Conservation (phyloP, 73 alveolate genomes). For the Paramecium bursaria region DNA sequence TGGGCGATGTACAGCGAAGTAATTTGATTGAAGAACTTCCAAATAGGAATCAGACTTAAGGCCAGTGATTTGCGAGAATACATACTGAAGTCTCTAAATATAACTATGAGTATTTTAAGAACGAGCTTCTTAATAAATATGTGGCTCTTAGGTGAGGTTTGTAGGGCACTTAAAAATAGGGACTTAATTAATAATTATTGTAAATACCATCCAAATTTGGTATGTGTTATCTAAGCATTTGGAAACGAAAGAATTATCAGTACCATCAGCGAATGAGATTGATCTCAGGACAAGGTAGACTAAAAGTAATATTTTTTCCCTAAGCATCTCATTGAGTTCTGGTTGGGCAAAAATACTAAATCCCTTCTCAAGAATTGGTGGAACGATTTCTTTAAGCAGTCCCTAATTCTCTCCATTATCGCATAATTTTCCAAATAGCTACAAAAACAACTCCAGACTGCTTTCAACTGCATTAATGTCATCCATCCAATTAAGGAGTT, state of each 20-base stretch:
- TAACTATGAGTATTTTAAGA: constrained; percentile 54
- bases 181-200: constrained; percentile 17
- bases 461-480: constrained; percentile 59
- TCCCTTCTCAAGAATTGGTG: constrained; percentile 36
- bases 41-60: constrained; percentile 45
- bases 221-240: constrained; percentile 64
- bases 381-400: constrained; percentile 39
- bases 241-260: constrained; percentile 55
- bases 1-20: constrained; percentile 55
- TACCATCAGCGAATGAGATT: constrained; percentile 68
- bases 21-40: constrained; percentile 64
- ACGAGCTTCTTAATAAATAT: constrained; percentile 58
- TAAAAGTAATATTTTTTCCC: constrained; percentile 62
- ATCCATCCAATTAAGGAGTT: constrained; percentile 61
- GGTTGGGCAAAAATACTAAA: constrained; percentile 54
- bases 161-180: constrained; percentile 51
- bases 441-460: constrained; percentile 52
- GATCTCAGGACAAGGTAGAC: constrained; percentile 63
- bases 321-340: constrained; percentile 51
- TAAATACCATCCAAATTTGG: constrained; percentile 65
- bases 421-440: constrained; percentile 44
- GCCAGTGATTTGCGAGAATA: constrained; percentile 60
- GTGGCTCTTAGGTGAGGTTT: constrained; percentile 67
- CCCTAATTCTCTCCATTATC: constrained; percentile 47
- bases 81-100: constrained; percentile 62